A percentile compares a stretch with the other conserved stretches of the same genome.
Conservation (phyloP, 495 filamentous ascomycete genomes). For the Penicillium chermesinum region DNA sequence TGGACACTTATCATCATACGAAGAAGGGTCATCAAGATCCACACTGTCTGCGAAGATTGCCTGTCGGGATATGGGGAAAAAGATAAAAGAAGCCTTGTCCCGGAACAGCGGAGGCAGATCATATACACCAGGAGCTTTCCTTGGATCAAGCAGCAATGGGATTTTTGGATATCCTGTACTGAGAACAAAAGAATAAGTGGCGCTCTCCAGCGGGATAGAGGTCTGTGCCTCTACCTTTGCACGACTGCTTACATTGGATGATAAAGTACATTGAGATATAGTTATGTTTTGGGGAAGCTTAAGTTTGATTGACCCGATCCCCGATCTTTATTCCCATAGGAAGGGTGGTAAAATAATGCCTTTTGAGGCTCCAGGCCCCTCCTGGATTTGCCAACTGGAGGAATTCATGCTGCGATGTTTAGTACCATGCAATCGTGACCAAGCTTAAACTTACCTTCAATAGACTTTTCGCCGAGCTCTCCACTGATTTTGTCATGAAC, state of each 20-base stretch:
- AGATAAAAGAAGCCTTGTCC: no score
- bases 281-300: no score
- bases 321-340: slow-evolving; percentile 2
- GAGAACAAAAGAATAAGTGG: background rate
- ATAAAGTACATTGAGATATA: no score
- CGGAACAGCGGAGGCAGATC: background rate
- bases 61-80: background rate
- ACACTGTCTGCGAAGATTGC: background rate
- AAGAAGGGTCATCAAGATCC: background rate
- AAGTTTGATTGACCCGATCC: background rate
- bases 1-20: background rate
- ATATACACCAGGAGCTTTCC: background rate
- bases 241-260: background rate
- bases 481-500: background rate
- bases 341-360: slow-evolving; percentile 3
- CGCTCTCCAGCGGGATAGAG: background rate
- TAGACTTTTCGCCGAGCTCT: background rate
- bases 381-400: slow-evolving; percentile 4
- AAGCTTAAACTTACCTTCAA: slow-evolving; percentile 1
- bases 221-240: background rate
- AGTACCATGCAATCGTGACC: background rate
- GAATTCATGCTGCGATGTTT: background rate
- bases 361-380: slow-evolving; percentile 2
- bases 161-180: background rate
- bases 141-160: background rate